Base-by-base conservation (phyloP, 805 yeast species). In the Metschnikowia orientalis region DNA sequence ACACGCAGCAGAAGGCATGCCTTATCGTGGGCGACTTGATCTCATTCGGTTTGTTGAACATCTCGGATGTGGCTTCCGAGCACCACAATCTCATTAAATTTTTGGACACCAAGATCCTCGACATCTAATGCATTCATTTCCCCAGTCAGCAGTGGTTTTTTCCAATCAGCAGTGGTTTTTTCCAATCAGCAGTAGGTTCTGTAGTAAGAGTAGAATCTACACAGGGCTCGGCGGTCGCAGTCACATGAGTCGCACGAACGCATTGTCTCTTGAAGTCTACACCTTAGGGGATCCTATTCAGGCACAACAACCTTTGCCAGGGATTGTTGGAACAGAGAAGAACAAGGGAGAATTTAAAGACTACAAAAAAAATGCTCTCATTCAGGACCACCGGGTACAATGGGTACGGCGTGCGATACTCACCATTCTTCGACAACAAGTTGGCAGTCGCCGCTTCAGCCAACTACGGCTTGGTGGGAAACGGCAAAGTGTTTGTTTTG, bases 391-490 rank as follows among this genome's bases (percentile, higher is more conserved):
- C 65, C 11, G 95, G 95, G 1, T 87, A 75, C 58, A 82, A 87
- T 52, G 97, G 97, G 10, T 86, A 86, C 53, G 80, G 81, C 0
- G 82, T 88, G 10, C 81, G 81, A 49, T 92, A 90, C 63, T 87
- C 96, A 0, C 97, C 97, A 1, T 90, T 79, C 50, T 84, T 77
- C 48, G 97, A 90, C 57, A 85, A 83, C 61, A 83, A 85, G 50
- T 51, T 90, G 14, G 96, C 95, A 0, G 90, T 87, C 19, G 94
- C 95, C 1, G 71, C 95, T 0, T 81, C 95, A 1, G 87, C 97
- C 17, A 92, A 90, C 61, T 90, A 79, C 57, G 97, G 97, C 2
- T 64, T 90, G 4, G 95, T 88, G 3, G 98, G 98, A 2, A 90
- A 90, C 57, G 98, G 98, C 5, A 72, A 85, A 45, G 63, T 90